Percentiles rank a stretch among this genome's conserved stretches.
phyloP scores from a whole-genome alignment of 208 protist genomes.

The Crithidia sp. region DNA sequence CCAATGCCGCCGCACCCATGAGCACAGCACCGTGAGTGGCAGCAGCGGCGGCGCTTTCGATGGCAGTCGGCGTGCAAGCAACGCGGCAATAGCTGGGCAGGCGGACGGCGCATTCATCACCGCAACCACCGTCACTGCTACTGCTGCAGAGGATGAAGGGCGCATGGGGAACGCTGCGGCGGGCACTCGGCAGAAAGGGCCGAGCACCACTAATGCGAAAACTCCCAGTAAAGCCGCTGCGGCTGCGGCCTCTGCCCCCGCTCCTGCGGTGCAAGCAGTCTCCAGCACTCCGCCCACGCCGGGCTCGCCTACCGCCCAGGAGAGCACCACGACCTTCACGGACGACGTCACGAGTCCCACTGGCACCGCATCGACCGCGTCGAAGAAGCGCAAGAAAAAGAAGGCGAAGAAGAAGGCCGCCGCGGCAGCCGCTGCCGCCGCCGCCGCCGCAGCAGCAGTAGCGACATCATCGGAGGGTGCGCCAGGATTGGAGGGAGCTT shows the following conservation, averaged over 20 bases:
- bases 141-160: not conserved
- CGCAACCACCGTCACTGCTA: no score
- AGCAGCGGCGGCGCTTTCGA: slow-evolving; percentile 3
- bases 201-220: no score
- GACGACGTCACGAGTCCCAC: slow-evolving; percentile 3
- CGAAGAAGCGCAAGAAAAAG: slow-evolving; percentile 44
- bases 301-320: not conserved
- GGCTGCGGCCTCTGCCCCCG: no score
- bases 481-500: no score
- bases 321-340: slow-evolving; percentile 5
- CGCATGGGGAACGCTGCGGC: no score
- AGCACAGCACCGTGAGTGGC: not conserved
- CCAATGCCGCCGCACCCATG: not conserved
- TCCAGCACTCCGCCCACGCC: not conserved
- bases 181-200: no score
- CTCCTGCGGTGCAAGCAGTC: no score
- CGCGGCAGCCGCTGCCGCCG: slow-evolving; percentile 2
- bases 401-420: slow-evolving; percentile 28
- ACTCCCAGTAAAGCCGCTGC: no score
- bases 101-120: no score
- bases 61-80: slow-evolving; percentile 4
- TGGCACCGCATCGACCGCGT: not conserved
- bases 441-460: not conserved
- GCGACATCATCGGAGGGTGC: no score
- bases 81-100: not conserved